These are phyloP conservation scores for Lyophyllum atratum DNA, from an alignment of 768 basidiomycete species.

Conservation along the genomic window DNA sequence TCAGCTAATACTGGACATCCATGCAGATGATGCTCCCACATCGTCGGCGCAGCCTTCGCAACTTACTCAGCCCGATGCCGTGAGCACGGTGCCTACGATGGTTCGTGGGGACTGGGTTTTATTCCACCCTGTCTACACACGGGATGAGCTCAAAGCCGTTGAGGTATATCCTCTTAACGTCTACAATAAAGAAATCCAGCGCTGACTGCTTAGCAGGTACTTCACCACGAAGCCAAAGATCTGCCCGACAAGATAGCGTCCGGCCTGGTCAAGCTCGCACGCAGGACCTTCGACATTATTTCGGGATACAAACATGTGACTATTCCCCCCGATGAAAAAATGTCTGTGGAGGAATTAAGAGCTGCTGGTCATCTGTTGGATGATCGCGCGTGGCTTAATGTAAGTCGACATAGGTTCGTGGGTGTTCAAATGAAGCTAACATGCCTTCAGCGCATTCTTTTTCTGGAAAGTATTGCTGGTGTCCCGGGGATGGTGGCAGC, in stretches of 20 bases:
- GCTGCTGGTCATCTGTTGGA: slow-evolving; percentile 73
- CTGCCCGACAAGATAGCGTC: slow-evolving; percentile 74
- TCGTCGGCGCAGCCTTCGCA: slow-evolving; percentile 19
- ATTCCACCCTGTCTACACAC: slow-evolving; percentile 89
- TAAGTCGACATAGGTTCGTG: slow-evolving; percentile 31
- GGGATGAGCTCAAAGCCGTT: slow-evolving; percentile 71
- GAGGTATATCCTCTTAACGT: slow-evolving; percentile 43
- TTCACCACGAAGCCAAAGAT: slow-evolving; percentile 65
- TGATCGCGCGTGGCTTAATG: slow-evolving; percentile 76
- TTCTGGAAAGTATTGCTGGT: slow-evolving; percentile 88
- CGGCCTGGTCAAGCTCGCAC: slow-evolving; percentile 56
- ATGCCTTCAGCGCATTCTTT: slow-evolving; percentile 45
- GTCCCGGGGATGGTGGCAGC: slow-evolving; percentile 97
- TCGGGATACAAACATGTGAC: slow-evolving; percentile 82
- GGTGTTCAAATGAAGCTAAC: neutral
- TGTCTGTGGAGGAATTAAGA: slow-evolving; percentile 74
- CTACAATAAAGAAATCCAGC: neutral
- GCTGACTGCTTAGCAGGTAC: slow-evolving; percentile 46
- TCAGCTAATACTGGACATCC: neutral
- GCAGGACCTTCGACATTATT: slow-evolving; percentile 79
- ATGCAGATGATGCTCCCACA: slow-evolving; percentile 15
- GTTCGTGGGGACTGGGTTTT: slow-evolving; percentile 85
- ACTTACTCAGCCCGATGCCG: slow-evolving; percentile 45
- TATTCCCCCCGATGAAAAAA: slow-evolving; percentile 58
- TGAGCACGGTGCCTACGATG: slow-evolving; percentile 55